Base-by-base conservation (phyloP, 1,284 basidiomycete genomes). In the Lignosus rhinocerotis region DNA sequence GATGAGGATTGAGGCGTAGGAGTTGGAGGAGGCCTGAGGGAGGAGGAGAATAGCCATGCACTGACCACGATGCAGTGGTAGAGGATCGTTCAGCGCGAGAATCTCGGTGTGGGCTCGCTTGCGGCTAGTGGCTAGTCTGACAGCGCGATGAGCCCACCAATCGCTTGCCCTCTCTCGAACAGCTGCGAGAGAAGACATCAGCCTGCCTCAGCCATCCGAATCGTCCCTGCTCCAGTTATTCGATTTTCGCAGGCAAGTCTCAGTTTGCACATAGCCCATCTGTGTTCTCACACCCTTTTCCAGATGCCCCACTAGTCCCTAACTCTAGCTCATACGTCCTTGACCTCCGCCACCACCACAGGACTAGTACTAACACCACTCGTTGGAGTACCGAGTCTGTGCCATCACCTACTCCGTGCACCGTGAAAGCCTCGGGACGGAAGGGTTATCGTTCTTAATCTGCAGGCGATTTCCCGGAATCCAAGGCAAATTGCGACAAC, bases 101-200 rank as follows among this genome's bases (percentile, higher is more conserved):
- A 64, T 43, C 57, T 61, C 62, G 62, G 62, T 57, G 36, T 36
- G 53, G 56, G 58, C 51, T 63, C 58, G 62, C 62, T 63, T 58
- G 43, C 56, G 59, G 59, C 54, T 59, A 47, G 55, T 56, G 59
- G 59, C 54, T 59, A 47, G 55, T 44, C 32, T 44, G 43, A 44
- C 56, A 41, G 34, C 42, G 52, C 45, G 55, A 54, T 36, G 34
- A 30, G 32, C 36, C 55, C 51, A 34, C 60, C 59, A 61, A 64
- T 64, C 57, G 53, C 57, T 55, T 50, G 48, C 34, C 51, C 46
- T 30, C 16, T 43, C 44, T 43, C 41, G 51, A 47, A 38, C 56
- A 60, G 48, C 59, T 56, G 51, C 58, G 45, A 56, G 39, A 32
- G 53, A 63, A 61, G 43, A 52, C 58, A 58, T 61, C 59, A 57